Base-by-base conservation (phyloP, 805 yeast species). In the Citeromyces nyonsensis region DNA sequence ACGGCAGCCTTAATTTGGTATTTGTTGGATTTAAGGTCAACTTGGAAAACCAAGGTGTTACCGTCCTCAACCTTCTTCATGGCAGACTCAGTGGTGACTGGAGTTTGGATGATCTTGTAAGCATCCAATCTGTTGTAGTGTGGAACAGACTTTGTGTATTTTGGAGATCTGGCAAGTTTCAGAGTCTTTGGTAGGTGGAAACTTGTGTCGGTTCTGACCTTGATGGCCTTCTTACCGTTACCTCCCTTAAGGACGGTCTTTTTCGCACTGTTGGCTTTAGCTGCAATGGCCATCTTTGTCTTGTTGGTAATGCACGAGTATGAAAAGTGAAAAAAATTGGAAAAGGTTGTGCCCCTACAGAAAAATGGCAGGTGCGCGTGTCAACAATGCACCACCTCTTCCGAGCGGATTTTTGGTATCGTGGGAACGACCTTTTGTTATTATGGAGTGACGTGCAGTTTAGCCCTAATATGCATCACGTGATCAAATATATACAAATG, bases 21-120 rank as follows among this genome's bases (percentile, higher is more conserved):
- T 77, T 91, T 91, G 95, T 91, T 91, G 60, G 98, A 73, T 72
- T 83, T 83, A 58, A 88, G 57, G 69, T 82, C 88, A 59, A 91
- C 98, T 69, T 82, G 93, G 88, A 91, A 86, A 49, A 91, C 98
- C 60, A 91, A 78, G 57, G 94, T 91, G 93, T 91, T 91, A 69
- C 94, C 84, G 61, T 85, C 95, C 74, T 91, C 98, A 59, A 91
- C 95, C 75, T 84, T 83, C 81, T 91, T 88, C 82, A 91, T 85
- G 59, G 98, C 95, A 51, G 95, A 83, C 75, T 91, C 98, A 53
- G 94, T 75, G 63, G 88, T 88, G 66, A 88, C 76, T 71, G 96
- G 96, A 52, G 83, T 69, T 63, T 82, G 80, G 59, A 91, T 76
- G 59, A 85, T 67, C 69, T 83, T 84, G 91, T 81, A 80, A 56